Evolutionary conservation across 495 filamentous ascomycete genomes (phyloP).

Genomic region (Aspergillus affinis): DNA sequence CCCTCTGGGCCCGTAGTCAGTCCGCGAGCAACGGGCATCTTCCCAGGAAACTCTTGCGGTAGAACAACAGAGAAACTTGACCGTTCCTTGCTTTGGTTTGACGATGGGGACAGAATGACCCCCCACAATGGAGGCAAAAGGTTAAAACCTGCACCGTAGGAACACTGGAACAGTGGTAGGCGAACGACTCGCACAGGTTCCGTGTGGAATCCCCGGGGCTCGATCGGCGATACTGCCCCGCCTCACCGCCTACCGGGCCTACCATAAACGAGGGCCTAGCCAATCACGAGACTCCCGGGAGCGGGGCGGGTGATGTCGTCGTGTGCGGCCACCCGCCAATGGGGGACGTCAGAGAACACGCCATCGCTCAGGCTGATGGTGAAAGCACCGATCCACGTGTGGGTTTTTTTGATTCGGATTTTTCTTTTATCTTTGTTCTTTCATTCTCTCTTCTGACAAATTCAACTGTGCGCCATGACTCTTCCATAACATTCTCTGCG

Average conservation of each 20-base stretch:
- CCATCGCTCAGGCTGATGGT: slow-evolving; percentile 36
- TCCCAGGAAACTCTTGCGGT: too few relatives aligned
- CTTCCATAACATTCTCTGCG: not conserved
- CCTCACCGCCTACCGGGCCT: slow-evolving; percentile 12
- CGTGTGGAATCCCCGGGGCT: not conserved
- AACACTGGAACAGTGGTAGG: too few relatives aligned
- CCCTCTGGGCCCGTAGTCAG: slow-evolving; percentile 8
- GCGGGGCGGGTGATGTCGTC: slow-evolving; percentile 9
- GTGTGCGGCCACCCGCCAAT: slow-evolving; percentile 21
- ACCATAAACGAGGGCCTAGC: not conserved
- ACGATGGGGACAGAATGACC: too few relatives aligned
- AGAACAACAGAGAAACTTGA: not conserved
- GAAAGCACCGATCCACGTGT: slow-evolving; percentile 31
- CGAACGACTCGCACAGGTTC: too few relatives aligned
- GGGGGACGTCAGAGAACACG: slow-evolving; percentile 29
- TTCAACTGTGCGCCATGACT: not conserved
- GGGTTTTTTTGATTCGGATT: slow-evolving; percentile 9
- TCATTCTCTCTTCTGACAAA: not conserved
- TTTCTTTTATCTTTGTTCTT: slow-evolving; percentile 14
- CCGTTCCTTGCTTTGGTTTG: too few relatives aligned
- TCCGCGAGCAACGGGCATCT: not conserved
- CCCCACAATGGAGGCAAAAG: too few relatives aligned
- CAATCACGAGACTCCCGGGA: slow-evolving; percentile 10
- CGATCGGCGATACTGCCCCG: slow-evolving; percentile 12
- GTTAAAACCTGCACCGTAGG: too few relatives aligned